Conservation (phyloP, 805 yeast genomes). For the Teunomyces kruisii region DNA sequence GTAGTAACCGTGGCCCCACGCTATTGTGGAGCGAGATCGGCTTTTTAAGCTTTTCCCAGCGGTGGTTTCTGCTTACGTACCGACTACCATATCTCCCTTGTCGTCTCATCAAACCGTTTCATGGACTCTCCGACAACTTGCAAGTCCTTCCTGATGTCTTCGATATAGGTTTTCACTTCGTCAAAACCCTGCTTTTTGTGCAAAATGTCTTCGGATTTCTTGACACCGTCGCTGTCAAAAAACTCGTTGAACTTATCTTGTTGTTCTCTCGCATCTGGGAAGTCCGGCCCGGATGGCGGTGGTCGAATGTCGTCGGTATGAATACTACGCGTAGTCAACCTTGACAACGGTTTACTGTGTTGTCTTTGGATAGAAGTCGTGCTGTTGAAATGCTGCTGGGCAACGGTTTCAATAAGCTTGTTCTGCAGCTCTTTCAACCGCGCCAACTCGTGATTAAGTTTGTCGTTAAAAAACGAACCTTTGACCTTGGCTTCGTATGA, state of each 20-base stretch:
- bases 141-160: conserved; percentile 47
- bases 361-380: conserved; percentile 9
- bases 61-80: too few relatives aligned
- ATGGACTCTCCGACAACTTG: conserved; percentile 54
- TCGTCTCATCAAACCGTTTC: conserved; percentile 45
- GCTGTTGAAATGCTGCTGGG: conserved; percentile 28
- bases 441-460: conserved; percentile 52
- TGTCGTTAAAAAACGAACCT: conserved; percentile 51
- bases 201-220: conserved; percentile 19
- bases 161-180: conserved; percentile 49
- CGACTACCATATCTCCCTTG: conserved; percentile 46
- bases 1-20: background rate
- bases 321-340: background rate
- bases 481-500: conserved; percentile 44
- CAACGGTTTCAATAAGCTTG: conserved; percentile 33
- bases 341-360: conserved; percentile 8
- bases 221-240: conserved; percentile 17
- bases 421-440: conserved; percentile 57
- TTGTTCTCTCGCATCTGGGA: conserved; percentile 27
- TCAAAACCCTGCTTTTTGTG: conserved; percentile 54
- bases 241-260: conserved; percentile 25
- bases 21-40: background rate
- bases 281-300: background rate
- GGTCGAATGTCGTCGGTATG: background rate
- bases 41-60: background rate